Conservation (phyloP, 140 eudicot genomes). For the Cichorium intybus region DNA sequence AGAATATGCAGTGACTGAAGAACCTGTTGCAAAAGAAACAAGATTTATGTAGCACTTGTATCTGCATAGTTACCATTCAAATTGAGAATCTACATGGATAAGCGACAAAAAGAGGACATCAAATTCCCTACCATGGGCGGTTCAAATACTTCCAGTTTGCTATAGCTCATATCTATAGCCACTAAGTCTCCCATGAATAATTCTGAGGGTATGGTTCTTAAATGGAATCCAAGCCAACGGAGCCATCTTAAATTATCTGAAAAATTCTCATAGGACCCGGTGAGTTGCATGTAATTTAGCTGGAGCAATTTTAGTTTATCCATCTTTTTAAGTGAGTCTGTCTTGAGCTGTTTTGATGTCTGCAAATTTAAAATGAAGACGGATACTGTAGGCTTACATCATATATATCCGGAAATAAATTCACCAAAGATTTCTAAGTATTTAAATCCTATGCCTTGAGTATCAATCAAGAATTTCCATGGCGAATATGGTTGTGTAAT, state of each 20-base stretch:
- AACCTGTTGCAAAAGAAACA: conserved; percentile 7
- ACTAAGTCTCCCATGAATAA: conserved; percentile 29
- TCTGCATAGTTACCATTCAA: not conserved
- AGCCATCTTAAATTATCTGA: conserved; percentile 27
- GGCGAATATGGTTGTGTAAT: too few relatives aligned
- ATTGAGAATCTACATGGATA: too few relatives aligned
- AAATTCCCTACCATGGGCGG: conserved; percentile 23
- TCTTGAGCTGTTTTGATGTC: not conserved
- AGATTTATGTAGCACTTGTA: not conserved
- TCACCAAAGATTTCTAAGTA: not conserved
- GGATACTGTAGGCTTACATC: not conserved
- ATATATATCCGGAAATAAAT: not conserved
- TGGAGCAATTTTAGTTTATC: conserved; percentile 27
- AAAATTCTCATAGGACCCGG: conserved; percentile 19
- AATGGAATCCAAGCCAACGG: conserved; percentile 27
- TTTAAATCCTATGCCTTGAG: not conserved
- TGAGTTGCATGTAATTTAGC: conserved; percentile 24
- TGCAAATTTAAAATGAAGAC: not conserved
- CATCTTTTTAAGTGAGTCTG: conserved; percentile 26
- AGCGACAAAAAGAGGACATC: not conserved
- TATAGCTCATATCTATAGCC: too few relatives aligned
- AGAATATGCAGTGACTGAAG: not conserved
- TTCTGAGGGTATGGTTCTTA: conserved; percentile 11
- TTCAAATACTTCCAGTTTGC: too few relatives aligned
- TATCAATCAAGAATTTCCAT: too few relatives aligned